Evolutionary conservation across 148 eudicot genomes (phyloP).

Genomic region (Rhododendron griersonianum): DNA sequence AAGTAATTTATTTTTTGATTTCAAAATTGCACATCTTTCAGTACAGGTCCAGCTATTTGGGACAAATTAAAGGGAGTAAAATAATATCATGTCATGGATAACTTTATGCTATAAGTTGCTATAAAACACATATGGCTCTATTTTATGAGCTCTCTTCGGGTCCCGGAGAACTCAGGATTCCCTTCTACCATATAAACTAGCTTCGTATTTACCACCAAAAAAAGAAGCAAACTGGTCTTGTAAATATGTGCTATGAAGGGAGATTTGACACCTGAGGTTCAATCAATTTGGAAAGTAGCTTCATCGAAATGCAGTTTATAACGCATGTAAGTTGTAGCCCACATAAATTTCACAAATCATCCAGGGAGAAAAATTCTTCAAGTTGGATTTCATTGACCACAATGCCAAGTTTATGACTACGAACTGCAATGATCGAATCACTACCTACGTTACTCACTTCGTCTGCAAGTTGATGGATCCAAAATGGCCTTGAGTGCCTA

Average conservation of each 20-base stretch:
- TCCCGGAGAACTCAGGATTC: neutral
- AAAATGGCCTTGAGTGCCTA: too few species aligned
- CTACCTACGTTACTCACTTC: constrained; percentile 28
- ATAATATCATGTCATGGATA: too few species aligned
- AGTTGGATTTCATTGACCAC: constrained; percentile 56
- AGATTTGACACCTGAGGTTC: neutral
- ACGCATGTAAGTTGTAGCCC: neutral
- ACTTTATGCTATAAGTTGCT: too few species aligned
- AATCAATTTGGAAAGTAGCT: neutral
- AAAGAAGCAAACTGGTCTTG: neutral
- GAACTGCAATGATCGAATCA: constrained; percentile 27
- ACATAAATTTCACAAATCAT: neutral
- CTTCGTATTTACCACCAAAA: neutral
- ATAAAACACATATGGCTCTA: neutral
- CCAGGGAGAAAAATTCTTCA: constrained; percentile 54
- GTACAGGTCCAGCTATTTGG: too few species aligned
- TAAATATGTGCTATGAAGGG: neutral
- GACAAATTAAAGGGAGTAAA: too few species aligned
- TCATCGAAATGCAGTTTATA: neutral
- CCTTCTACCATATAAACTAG: too few species aligned
- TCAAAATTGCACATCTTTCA: too few species aligned
- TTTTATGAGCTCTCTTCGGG: neutral
- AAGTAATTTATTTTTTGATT: too few species aligned
- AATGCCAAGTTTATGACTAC: constrained; percentile 53
- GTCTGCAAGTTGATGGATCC: constrained; percentile 12